Evolutionary conservation across 2,329 filamentous ascomycete genomes (phyloP), one percentile per base, ranked within the genome.

Genomic region (Pyrenochaeta sp.): DNA sequence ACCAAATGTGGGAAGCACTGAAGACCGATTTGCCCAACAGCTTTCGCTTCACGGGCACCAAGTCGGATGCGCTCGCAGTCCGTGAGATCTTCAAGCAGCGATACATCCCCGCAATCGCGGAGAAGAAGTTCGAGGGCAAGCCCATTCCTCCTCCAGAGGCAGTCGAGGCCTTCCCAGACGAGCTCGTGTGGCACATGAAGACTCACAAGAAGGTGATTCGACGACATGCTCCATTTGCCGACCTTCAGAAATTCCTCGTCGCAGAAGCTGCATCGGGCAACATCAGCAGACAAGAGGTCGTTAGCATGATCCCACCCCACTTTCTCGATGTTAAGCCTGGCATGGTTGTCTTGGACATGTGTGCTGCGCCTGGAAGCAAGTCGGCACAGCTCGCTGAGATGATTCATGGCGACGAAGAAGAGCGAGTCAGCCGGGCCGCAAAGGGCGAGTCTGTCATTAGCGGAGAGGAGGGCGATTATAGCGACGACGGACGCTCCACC

Each of bases 251-350:
- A 71, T 99, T 96, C 77, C 81, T 99, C 36, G 94, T 99, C 35
- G 95, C 93, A 38, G 94, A 99, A 79, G 96, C 94, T 3, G 91
- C 89, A 43, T 91, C 97, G 15, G 94, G 94, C 63, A 99, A 97
- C 72, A 97, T 99, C 64, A 96, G 89, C 73, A 85, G 94, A 63
- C 94, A 99, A 74, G 94, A 99, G 76, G 88, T 96, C 30, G 94
- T 99, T 65, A 96, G 90, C 77, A 99, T 99, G 94, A 97, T 99
- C 52, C 94, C 94, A 18, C 94, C 94, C 18, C 81, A 97, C 60
- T 80, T 97, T 61, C 88, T 99, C 79, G 92, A 97, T 64, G 81
- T 97, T 36, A 84, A 85, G 59, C 92, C 94, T 4, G 90, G 92
- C 39, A 96, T 96, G 87, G 88, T 87, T 1, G 92, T 96, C 7